A percentile compares a stretch with the other conserved stretches of the same genome.
phyloP scores from a whole-genome alignment of 2,329 filamentous ascomycete genomes.

The Cladosporium oxysporum region DNA sequence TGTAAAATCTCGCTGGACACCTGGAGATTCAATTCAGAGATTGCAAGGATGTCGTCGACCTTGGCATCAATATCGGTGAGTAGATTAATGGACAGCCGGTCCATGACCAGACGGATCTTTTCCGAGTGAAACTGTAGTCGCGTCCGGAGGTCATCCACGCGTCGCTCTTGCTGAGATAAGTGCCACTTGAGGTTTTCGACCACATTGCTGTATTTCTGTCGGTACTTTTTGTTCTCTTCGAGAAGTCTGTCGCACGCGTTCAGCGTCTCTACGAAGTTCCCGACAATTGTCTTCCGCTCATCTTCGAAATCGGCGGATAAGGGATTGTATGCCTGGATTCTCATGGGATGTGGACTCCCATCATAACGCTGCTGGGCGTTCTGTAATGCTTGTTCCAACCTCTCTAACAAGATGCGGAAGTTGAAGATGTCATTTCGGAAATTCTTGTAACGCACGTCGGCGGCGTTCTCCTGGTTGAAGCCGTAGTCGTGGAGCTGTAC shows the following conservation, averaged over 20 bases:
- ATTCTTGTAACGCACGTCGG: slow-evolving; percentile 26
- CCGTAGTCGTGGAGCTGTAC: slow-evolving; percentile 25
- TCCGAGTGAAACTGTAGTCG: slow-evolving; percentile 28
- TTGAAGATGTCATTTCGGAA: slow-evolving; percentile 29
- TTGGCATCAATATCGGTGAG: not conserved
- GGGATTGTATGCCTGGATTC: not conserved
- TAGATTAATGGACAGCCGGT: not conserved
- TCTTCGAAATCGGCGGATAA: not conserved
- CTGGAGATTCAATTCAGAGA: not conserved
- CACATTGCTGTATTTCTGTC: slow-evolving; percentile 22
- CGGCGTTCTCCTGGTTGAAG: slow-evolving; percentile 26
- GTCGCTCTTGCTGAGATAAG: slow-evolving; percentile 20
- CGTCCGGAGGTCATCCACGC: slow-evolving; percentile 25
- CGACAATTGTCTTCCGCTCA: not conserved
- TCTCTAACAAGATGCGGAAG: slow-evolving; percentile 24
- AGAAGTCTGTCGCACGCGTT: slow-evolving; percentile 28
- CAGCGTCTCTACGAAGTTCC: not conserved
- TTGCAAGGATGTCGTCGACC: not conserved
- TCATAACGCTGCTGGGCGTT: slow-evolving; percentile 18
- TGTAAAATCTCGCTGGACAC: not conserved
- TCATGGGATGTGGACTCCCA: not conserved
- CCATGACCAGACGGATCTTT: not conserved
- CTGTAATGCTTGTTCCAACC: slow-evolving; percentile 23
- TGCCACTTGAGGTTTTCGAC: slow-evolving; percentile 25
- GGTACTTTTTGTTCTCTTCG: slow-evolving; percentile 25